These are phyloP conservation scores for Elaeis guineensis DNA, from an alignment of 176 grass and related monocot species.

Conservation along the genomic window DNA sequence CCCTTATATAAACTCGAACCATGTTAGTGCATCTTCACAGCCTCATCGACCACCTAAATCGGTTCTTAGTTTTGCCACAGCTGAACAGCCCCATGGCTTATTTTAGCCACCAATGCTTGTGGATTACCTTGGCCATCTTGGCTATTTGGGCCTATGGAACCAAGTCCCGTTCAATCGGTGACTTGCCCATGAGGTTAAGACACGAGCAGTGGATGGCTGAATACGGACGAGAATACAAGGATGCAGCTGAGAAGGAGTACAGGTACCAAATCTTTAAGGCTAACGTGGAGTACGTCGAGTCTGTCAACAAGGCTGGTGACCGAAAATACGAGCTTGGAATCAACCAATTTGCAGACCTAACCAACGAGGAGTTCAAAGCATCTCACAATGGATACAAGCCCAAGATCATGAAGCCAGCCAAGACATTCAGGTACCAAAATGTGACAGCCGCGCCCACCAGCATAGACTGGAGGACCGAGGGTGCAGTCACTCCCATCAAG, in stretches of 20 bases:
- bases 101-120: background rate
- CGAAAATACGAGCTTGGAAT: conserved; percentile 32
- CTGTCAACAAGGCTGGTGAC: conserved; percentile 26
- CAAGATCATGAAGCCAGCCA: background rate
- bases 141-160: too few relatives aligned
- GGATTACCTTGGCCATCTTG: background rate
- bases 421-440: conserved; percentile 8
- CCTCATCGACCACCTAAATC: too few relatives aligned
- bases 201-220: conserved; percentile 41
- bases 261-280: conserved; percentile 28
- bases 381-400: too few relatives aligned
- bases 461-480: conserved; percentile 35
- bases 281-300: conserved; percentile 29
- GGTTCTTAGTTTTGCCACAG: too few relatives aligned
- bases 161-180: background rate
- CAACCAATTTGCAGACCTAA: conserved; percentile 37
- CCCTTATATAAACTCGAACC: too few relatives aligned
- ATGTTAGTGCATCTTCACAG: too few relatives aligned
- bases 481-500: conserved; percentile 23
- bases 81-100: too few relatives aligned
- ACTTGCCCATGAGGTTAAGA: conserved; percentile 1
- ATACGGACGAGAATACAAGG: conserved; percentile 29
- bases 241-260: conserved; percentile 26
- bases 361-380: too few relatives aligned
- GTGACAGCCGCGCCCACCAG: conserved; percentile 14